phyloP scores from a whole-genome alignment of 106 monocot species.

The Apostasia shenzhenica region DNA sequence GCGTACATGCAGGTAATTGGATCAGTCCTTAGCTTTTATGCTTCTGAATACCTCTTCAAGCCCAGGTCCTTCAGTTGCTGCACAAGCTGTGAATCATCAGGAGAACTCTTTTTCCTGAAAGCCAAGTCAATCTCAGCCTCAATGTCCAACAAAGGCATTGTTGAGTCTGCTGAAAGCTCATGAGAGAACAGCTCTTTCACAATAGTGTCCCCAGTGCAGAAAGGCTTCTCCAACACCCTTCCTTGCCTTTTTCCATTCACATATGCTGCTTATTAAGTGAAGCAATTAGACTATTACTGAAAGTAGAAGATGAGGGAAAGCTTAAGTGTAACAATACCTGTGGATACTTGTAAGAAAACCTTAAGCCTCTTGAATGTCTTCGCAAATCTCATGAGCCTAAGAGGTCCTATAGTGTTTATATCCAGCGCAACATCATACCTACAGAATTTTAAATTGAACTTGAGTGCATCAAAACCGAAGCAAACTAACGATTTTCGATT shows the following conservation, averaged over 20 bases:
- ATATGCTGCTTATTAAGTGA: constrained; percentile 36
- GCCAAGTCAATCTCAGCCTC: constrained; percentile 66
- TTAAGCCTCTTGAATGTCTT: constrained; percentile 59
- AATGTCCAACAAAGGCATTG: constrained; percentile 43
- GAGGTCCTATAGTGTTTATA: constrained; percentile 89
- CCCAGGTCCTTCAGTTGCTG: constrained; percentile 77
- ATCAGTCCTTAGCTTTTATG: too few species aligned
- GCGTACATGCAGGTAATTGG: too few species aligned
- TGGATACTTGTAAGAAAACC: constrained; percentile 87
- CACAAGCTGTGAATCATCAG: constrained; percentile 13
- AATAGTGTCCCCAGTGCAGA: constrained; percentile 51
- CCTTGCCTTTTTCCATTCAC: constrained; percentile 77
- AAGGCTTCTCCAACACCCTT: constrained; percentile 44
- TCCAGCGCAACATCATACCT: constrained; percentile 92
- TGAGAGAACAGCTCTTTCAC: constrained; percentile 25
- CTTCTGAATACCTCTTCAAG: constrained; percentile 34
- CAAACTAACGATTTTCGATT: background rate
- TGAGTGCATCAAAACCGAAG: background rate
- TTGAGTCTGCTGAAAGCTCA: constrained; percentile 7
- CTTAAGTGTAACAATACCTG: constrained; percentile 33
- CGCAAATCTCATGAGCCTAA: constrained; percentile 69
- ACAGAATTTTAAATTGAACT: background rate
- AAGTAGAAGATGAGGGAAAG: background rate
- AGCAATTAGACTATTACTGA: background rate
- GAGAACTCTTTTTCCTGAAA: constrained; percentile 9